Evolutionary conservation across 108 stramenopile species (phyloP), one percentile per base, ranked within the genome.

Genomic region (Fistulifera pelliculosa): DNA sequence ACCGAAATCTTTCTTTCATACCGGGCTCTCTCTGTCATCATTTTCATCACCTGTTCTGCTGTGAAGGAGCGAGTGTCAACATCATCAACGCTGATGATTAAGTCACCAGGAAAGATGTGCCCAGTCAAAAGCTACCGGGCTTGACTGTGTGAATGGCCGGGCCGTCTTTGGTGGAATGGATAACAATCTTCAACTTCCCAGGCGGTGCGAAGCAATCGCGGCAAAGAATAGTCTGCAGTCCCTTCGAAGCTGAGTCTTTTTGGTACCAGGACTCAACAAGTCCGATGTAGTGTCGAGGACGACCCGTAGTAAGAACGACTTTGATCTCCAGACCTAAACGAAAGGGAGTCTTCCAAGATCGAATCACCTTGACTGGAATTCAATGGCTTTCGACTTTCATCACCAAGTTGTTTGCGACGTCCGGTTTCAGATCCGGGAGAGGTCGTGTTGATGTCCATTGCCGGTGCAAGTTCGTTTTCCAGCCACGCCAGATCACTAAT

Each of bases 121-220:
- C 83, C 89, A 50, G 72, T 70, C 41, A 91, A 64, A 43, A 58
- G 31, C 74, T 77, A 21, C 76, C 83, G 2, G 70, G 69, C 60
- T 75, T 78, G 6, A 86, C 75, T 16, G 73, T 68, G 25, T 79
- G 78, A 0, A 90, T 73, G 12, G 82, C 76, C 26, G 89, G 89
- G 18, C 89, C 89, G 58, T 90, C 89, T 48, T 84, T 85, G 11
- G 87, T 90, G 0, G 85, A 83, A 47, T 79, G 74, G 52, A 90
- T 80, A 10, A 86, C 77, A 31, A 86, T 80, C 8, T 81, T 51
- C 27, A 90, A 57, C 39, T 74, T 77, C 16, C 89, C 89, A 35
- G 85, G 81, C 17, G 89, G 89, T 27, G 85, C 69, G 53, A 60
- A 66, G 43, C 77, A 73, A 45, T 90, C 89, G 40, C 81, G 64